These are phyloP conservation scores for Quaeritorhiza haematococci DNA, from an alignment of 371 early-diverging fungal genomes.

Conservation along the genomic window DNA sequence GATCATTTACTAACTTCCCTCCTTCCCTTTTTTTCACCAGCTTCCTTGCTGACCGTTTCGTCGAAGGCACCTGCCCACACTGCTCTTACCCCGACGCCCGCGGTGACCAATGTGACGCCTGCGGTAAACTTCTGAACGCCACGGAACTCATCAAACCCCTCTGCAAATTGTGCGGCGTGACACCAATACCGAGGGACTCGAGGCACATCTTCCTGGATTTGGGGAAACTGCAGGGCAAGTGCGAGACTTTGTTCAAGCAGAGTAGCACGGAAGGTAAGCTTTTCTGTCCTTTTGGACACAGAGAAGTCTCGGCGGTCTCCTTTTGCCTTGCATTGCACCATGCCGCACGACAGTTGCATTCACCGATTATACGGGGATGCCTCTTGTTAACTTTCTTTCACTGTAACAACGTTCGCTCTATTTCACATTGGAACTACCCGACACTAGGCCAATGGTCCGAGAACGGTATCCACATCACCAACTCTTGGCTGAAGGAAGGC, in stretches of 20 bases:
- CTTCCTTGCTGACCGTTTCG: conserved; percentile 98
- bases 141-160: conserved; percentile 91
- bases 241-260: conserved; percentile 71
- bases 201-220: conserved; percentile 94
- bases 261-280: conserved; percentile 48
- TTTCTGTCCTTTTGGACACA: neutral
- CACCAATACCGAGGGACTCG: conserved; percentile 80
- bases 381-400: neutral
- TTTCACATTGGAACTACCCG: neutral
- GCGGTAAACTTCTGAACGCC: conserved; percentile 89
- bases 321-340: neutral
- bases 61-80: conserved; percentile 94
- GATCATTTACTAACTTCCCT: neutral
- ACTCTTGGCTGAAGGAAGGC: conserved; percentile 96
- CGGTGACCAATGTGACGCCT: conserved; percentile 99
- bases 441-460: conserved; percentile 73
- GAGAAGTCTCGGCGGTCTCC: neutral
- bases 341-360: too few relatives aligned
- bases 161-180: conserved; percentile 88
- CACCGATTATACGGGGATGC: too few relatives aligned
- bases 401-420: neutral
- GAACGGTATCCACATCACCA: conserved; percentile 90
- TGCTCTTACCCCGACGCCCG: conserved; percentile 77
- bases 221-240: conserved; percentile 65
- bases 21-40: conserved; percentile 31